Evolutionary conservation across 192 early-diverging fungal genomes (phyloP), one percentile per base, ranked within the genome.

Genomic region (Coemansia sp.): DNA sequence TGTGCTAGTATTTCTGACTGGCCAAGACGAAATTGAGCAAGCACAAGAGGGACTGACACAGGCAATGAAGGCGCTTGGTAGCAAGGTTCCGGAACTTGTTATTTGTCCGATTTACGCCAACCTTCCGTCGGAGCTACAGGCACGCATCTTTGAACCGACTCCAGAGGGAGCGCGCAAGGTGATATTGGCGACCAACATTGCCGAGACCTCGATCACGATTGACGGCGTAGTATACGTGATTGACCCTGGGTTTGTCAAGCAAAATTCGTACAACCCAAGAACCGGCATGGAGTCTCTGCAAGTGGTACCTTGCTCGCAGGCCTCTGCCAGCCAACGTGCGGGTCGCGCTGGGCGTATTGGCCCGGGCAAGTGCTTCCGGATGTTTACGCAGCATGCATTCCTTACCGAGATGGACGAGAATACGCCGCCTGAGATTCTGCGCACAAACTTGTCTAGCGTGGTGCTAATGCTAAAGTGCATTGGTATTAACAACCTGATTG

Each of bases 101-200:
- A 86, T 99, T 56, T 91, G 93, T 55, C 97, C 97, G 6, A 96
- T 99, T 48, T 99, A 99, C 77, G 91, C 96, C 22, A 92, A 93
- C 57, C 83, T 98, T 52, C 96, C 97, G 0, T 92, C 93, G 1
- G 97, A 99, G 38, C 89, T 98, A 85, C 97, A 99, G 72, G 83
- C 88, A 26, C 91, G 92, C 61, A 99, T 99, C 56, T 99, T 99
- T 71, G 96, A 98, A 47, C 93, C 94, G 1, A 92, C 97, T 0
- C 97, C 97, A 7, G 92, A 93, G 27, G 93, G 93, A 1, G 86
- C 89, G 0, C 87, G 97, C 37, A 99, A 99, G 69, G 90, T 95
- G 17, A 94, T 99, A 19, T 69, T 99, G 41, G 95, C 97, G 1
- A 99, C 97, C 54, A 99, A 99, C 76, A 97, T 99, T 86, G 97